Base-by-base conservation (phyloP, 2,329 filamentous ascomycete species). In the Botryotinia narcissicola region DNA sequence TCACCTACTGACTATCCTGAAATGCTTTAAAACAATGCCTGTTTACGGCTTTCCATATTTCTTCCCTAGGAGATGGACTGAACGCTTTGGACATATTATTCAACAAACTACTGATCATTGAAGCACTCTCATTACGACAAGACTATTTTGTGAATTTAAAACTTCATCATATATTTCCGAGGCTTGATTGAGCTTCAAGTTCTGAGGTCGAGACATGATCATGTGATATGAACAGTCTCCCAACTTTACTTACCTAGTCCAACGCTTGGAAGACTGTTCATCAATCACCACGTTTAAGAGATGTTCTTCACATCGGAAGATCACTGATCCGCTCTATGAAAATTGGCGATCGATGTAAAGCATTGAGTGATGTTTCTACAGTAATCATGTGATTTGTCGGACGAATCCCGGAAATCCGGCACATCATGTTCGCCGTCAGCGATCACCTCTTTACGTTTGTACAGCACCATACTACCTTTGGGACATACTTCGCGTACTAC, bases 221-320 rank as follows among this genome's bases (percentile, higher is more conserved):
- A 66, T 37, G 63, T 66, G 63, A 66, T 18, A 3, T n/a, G 63
- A 35, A 9, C 14, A 35, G 3, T 25, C 29, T 66, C 29, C 20
- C 20, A n/a, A n/a, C 12, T 25, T 32, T 29, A 35, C 44, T n/a
- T 66, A 37, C 29, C 25, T 66, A 14, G 32, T 1, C 14, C 20
- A 66, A 22, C 5, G 10, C 22, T 14, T 9, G 16, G 9, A 10
- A 42, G 6, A 18, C 3, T 35, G 18, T 35, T 14, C 4, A 5
- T 14, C 46, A 35, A 48, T 7, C 32, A 18, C 20, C 6, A n/a
- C 32, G 1, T 6, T 35, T 48, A 4, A 25, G 16, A 37, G 32
- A 18, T 20, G 0, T 9, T 25, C 1, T 4, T 12, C 18, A 0
- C 5, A 22, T 48, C 29, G 12, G 0, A 25, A 48, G 12, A 66